Conservation (phyloP, 805 yeast genomes). For the Candida nitratophila region DNA sequence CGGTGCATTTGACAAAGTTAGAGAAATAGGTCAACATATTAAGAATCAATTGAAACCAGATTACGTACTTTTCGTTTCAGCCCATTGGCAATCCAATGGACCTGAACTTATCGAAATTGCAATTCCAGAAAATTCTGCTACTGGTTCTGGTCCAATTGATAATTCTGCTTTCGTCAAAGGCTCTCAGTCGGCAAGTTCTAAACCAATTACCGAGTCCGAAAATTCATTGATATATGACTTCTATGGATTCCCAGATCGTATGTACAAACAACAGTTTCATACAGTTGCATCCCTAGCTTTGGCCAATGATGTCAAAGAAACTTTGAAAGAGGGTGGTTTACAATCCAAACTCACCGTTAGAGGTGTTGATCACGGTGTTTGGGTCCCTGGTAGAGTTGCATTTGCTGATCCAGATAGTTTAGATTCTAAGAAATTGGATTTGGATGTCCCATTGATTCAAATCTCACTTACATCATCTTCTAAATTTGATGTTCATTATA, state of each 20-base stretch:
- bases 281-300: constrained; percentile 35
- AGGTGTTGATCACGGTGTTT: constrained; percentile 78
- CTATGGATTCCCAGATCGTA: constrained; percentile 59
- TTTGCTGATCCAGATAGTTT: constrained; percentile 35
- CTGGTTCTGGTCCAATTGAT: too few relatives aligned
- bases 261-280: constrained; percentile 59
- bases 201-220: constrained; percentile 20
- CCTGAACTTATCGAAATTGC: constrained; percentile 41
- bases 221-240: constrained; percentile 67
- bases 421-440: constrained; percentile 32
- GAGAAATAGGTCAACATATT: constrained; percentile 45
- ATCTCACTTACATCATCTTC: constrained; percentile 39
- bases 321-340: constrained; percentile 37
- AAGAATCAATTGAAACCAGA: constrained; percentile 49
- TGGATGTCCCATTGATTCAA: constrained; percentile 43
- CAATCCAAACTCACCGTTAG: constrained; percentile 38
- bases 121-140: constrained; percentile 25
- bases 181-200: too few relatives aligned
- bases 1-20: constrained; percentile 53
- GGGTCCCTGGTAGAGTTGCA: constrained; percentile 76
- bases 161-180: too few relatives aligned
- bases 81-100: constrained; percentile 63
- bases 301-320: constrained; percentile 36
- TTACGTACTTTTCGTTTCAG: constrained; percentile 60
- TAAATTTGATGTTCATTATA: constrained; percentile 36